Conservation (phyloP, 75 land plant genomes). For the Pseudotsuga menziesii region DNA sequence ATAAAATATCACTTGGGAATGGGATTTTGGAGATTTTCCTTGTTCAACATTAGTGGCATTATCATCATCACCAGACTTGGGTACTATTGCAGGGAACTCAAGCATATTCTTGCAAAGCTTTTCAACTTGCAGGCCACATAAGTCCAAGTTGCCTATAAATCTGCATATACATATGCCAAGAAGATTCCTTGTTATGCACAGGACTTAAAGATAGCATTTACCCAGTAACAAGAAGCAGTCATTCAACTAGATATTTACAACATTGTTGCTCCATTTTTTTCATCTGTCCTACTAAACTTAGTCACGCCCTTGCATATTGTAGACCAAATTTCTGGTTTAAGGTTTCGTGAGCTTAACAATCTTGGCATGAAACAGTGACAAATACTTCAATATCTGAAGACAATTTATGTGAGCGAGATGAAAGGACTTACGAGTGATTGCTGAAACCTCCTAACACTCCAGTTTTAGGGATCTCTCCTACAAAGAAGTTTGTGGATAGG, state of each 20-base stretch:
- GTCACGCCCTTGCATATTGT: neutral
- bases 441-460: slow-evolving; percentile 63
- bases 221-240: neutral
- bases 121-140: slow-evolving; percentile 78
- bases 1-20: neutral
- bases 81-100: slow-evolving; percentile 59
- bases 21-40: slow-evolving; percentile 23
- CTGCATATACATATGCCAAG: slow-evolving; percentile 21
- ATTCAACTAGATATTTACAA: neutral
- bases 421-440: slow-evolving; percentile 63
- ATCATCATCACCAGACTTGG: slow-evolving; percentile 18
- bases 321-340: neutral
- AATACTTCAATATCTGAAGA: neutral
- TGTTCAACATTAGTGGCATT: slow-evolving; percentile 15
- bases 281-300: neutral
- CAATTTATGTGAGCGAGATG: neutral
- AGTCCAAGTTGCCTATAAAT: slow-evolving; percentile 70
- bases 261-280: neutral
- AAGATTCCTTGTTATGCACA: neutral
- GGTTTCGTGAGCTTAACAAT: neutral
- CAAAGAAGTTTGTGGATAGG: slow-evolving; percentile 73
- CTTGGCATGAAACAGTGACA: neutral
- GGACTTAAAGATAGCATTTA: neutral
- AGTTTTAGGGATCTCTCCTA: slow-evolving; percentile 72
- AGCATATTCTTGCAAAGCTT: slow-evolving; percentile 53